Conservation (phyloP, 192 early-diverging fungal species). For the Rhizoclosmatium globosum region DNA sequence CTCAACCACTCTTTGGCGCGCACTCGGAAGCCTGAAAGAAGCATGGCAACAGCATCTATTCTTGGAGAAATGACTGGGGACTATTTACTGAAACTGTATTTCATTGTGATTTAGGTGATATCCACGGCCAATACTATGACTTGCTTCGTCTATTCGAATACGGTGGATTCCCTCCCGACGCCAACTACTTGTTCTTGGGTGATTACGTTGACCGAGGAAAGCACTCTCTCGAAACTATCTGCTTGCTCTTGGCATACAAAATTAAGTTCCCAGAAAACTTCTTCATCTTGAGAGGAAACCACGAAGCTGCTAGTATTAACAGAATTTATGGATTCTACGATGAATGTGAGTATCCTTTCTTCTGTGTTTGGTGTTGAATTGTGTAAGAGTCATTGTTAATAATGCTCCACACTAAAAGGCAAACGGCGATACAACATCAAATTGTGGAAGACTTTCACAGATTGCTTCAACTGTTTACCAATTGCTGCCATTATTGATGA, state of each 20-base stretch:
- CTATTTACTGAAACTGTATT: not conserved
- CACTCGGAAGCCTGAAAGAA: too few relatives aligned
- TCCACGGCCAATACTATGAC: constrained; percentile 99
- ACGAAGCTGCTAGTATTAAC: constrained; percentile 97
- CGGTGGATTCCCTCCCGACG: constrained; percentile 94
- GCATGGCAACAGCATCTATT: too few relatives aligned
- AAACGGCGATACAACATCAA: constrained; percentile 98
- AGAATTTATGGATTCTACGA: constrained; percentile 98
- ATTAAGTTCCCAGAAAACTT: constrained; percentile 99
- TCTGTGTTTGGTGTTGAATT: constrained; percentile 11
- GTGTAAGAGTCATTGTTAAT: not conserved
- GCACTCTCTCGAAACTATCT: constrained; percentile 98
- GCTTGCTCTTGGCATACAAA: constrained; percentile 96
- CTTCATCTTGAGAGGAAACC: constrained; percentile 98
- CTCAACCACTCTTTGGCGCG: too few relatives aligned
- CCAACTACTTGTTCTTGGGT: constrained; percentile 96
- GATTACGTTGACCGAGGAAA: constrained; percentile 99
- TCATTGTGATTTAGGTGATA: constrained; percentile 59
- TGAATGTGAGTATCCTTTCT: constrained; percentile 77
- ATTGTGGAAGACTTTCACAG: constrained; percentile 99
- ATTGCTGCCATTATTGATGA: constrained; percentile 98
- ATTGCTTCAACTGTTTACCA: constrained; percentile 98
- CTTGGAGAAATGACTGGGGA: too few relatives aligned
- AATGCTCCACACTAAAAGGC: constrained; percentile 52
- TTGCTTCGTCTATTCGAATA: constrained; percentile 94